These are phyloP conservation scores for Chalciporus piperatoides DNA, from an alignment of 1,284 basidiomycete genomes.

Conservation along the genomic window DNA sequence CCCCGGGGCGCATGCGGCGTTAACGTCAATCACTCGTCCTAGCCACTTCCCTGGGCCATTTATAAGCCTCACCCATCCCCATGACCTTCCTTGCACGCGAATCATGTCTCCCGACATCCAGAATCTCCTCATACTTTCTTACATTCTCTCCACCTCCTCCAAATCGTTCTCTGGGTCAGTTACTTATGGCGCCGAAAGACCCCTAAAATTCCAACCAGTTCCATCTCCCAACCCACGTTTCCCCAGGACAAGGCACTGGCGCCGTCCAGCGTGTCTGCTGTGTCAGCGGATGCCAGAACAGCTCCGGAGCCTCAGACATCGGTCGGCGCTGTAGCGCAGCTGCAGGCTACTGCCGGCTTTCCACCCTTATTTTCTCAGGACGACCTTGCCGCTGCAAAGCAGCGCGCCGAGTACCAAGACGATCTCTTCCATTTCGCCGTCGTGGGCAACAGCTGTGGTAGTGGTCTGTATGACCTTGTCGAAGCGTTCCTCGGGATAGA, in stretches of 20 bases:
- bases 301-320: conserved; percentile 6
- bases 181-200: too few relatives aligned
- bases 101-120: neutral
- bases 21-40: neutral
- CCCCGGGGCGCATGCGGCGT: neutral
- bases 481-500: conserved; percentile 17
- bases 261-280: too few relatives aligned
- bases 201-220: too few relatives aligned
- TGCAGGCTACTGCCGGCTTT: conserved; percentile 10
- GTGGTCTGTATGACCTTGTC: conserved; percentile 18
- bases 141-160: neutral
- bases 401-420: conserved; percentile 14
- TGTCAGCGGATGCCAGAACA: too few relatives aligned
- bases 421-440: conserved; percentile 14
- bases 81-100: neutral
- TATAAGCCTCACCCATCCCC: neutral
- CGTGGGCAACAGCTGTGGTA: conserved; percentile 12
- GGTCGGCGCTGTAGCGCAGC: conserved; percentile 16
- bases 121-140: neutral
- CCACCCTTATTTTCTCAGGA: neutral
- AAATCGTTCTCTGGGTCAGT: too few relatives aligned
- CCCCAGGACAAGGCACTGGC: too few relatives aligned
- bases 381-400: conserved; percentile 10
- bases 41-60: neutral
- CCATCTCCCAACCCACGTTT: too few relatives aligned